Conservation (phyloP, 129 eudicot genomes). For the Saposhnikovia divaricata region DNA sequence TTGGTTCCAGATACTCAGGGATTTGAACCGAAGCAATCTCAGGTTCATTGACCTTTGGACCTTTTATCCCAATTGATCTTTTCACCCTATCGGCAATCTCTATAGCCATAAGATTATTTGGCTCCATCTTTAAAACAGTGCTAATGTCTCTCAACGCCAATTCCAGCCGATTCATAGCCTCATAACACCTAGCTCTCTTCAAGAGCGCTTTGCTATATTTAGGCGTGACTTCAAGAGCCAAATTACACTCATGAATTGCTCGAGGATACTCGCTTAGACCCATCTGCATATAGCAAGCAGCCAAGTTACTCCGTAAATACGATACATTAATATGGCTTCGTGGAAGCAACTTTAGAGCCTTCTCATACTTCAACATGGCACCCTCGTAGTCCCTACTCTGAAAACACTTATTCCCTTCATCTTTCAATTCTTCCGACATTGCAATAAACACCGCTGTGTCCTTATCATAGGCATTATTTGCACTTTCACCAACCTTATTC, state of each 20-base stretch:
- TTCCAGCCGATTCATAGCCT: constrained; percentile 64
- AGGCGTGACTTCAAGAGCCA: constrained; percentile 88
- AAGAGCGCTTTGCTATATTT: constrained; percentile 78
- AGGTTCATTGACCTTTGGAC: constrained; percentile 18
- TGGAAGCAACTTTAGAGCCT: constrained; percentile 75
- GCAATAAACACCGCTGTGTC: constrained; percentile 63
- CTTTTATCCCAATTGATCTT: constrained; percentile 31
- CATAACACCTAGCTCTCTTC: constrained; percentile 92
- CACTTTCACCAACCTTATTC: constrained; percentile 27
- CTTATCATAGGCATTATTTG: constrained; percentile 38
- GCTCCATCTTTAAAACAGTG: constrained; percentile 56
- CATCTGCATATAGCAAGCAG: constrained; percentile 91
- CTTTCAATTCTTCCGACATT: constrained; percentile 65
- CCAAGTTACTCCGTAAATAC: constrained; percentile 71
- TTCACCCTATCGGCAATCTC: constrained; percentile 69
- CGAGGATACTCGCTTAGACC: constrained; percentile 72
- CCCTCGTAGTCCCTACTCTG: constrained; percentile 75
- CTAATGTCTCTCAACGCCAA: constrained; percentile 73
- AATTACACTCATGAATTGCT: constrained; percentile 89
- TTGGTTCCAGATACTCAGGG: constrained; percentile 31
- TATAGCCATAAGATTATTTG: constrained; percentile 73
- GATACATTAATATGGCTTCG: constrained; percentile 71
- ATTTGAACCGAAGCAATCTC: constrained; percentile 26
- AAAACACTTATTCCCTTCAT: constrained; percentile 77
- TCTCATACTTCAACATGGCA: constrained; percentile 71